Evolutionary conservation across 805 yeast genomes (phyloP).

Genomic region (Cyberlindnera xylosilytica): DNA sequence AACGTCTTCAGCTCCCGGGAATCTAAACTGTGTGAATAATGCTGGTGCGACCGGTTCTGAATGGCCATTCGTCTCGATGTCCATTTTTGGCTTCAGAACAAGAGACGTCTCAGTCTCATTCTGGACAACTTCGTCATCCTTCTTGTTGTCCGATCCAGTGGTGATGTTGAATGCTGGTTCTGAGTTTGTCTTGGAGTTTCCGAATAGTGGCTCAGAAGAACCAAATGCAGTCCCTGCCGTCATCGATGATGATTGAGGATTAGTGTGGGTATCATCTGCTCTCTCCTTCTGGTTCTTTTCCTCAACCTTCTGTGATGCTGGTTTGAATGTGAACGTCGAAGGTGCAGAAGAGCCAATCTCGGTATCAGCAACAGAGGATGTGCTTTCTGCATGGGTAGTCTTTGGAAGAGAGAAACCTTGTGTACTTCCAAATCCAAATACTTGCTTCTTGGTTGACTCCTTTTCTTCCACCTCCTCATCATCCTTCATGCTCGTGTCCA

Average conservation of each 20-base stretch:
- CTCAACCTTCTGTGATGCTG: too few species aligned
- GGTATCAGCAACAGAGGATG: slow-evolving; percentile 5
- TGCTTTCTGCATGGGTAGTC: neutral
- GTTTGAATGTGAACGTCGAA: too few species aligned
- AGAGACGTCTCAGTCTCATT: slow-evolving; percentile 3
- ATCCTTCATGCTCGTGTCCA: neutral
- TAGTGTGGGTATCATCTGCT: too few species aligned
- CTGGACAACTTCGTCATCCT: slow-evolving; percentile 5
- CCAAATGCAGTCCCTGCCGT: slow-evolving; percentile 5
- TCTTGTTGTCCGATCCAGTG: neutral
- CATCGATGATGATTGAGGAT: too few species aligned
- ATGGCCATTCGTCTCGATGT: neutral
- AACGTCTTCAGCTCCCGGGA: slow-evolving; percentile 21
- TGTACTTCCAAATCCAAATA: slow-evolving; percentile 4
- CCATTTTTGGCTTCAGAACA: slow-evolving; percentile 1
- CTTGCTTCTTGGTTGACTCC: slow-evolving; percentile 1
- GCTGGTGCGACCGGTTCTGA: slow-evolving; percentile 1
- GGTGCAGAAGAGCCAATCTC: too few species aligned
- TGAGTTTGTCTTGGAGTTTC: neutral
- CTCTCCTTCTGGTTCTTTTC: too few species aligned
- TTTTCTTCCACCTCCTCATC: slow-evolving; percentile 11
- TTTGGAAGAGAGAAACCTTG: neutral
- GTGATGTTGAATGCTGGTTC: neutral
- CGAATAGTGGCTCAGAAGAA: neutral
- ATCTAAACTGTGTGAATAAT: slow-evolving; percentile 12